A percentile compares a stretch with the other conserved stretches of the same genome.
These are phyloP conservation scores for Nematodospora valgi DNA, from an alignment of 805 yeast species.

Conservation along the genomic window DNA sequence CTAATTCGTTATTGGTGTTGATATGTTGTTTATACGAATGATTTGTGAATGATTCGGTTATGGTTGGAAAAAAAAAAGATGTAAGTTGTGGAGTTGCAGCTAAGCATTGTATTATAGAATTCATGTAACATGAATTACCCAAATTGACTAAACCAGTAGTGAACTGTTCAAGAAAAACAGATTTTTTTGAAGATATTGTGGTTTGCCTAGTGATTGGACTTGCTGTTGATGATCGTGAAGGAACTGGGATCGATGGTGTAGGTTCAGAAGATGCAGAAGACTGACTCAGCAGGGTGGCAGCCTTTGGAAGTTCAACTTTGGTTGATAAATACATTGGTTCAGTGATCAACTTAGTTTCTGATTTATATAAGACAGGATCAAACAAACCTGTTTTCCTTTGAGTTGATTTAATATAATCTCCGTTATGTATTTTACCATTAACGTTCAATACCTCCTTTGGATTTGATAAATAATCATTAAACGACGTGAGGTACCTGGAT, in stretches of 20 bases:
- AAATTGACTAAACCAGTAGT: slow-evolving; percentile 74
- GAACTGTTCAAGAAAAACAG: slow-evolving; percentile 31
- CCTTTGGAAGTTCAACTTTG: too few species aligned
- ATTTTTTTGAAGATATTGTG: slow-evolving; percentile 9
- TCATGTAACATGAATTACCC: slow-evolving; percentile 93
- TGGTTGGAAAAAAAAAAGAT: slow-evolving; percentile 50
- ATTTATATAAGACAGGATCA: too few species aligned
- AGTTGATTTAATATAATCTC: too few species aligned
- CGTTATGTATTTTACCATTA: too few species aligned
- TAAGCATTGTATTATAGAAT: slow-evolving; percentile 83
- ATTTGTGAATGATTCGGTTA: slow-evolving; percentile 19
- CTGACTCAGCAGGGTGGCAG: too few species aligned
- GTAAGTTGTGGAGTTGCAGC: slow-evolving; percentile 68
- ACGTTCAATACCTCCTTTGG: too few species aligned
- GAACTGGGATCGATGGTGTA: neutral
- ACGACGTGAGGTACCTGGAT: slow-evolving; percentile 23
- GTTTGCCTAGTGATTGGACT: slow-evolving; percentile 2
- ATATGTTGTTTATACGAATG: slow-evolving; percentile 64
- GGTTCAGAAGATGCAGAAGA: too few species aligned
- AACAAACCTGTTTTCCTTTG: too few species aligned
- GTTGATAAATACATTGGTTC: too few species aligned
- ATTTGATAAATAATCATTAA: slow-evolving; percentile 27
- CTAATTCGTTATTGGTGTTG: slow-evolving; percentile 68
- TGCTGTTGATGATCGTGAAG: slow-evolving; percentile 1
- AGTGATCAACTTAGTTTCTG: too few species aligned